These are phyloP conservation scores for Naganishia vaughanmartiniae DNA, from an alignment of 768 basidiomycete genomes.

Conservation along the genomic window DNA sequence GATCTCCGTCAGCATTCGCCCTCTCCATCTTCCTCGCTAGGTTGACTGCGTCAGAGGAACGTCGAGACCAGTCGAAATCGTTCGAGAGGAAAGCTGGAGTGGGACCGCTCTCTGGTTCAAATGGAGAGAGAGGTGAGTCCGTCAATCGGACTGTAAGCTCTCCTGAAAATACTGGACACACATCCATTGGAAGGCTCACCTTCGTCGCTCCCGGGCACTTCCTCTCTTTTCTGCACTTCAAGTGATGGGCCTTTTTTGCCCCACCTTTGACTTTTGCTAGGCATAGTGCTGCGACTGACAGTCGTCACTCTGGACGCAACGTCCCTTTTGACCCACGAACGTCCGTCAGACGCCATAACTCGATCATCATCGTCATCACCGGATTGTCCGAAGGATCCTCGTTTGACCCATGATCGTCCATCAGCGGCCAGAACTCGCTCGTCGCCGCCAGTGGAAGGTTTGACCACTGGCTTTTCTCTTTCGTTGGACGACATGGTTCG, in stretches of 20 bases:
- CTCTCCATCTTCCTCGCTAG: background rate
- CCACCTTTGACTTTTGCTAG: background rate
- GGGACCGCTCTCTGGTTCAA: background rate
- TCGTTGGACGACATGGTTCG: background rate
- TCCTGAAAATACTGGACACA: background rate
- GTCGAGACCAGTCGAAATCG: conserved; percentile 6
- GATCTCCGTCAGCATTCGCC: background rate
- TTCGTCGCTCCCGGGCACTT: background rate
- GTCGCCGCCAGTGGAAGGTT: no score
- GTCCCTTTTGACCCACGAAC: background rate
- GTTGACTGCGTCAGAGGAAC: background rate
- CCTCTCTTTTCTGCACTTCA: background rate
- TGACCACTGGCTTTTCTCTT: no score
- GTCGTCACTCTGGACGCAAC: background rate
- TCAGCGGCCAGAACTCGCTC: background rate
- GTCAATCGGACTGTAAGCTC: no score
- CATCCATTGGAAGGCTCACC: background rate
- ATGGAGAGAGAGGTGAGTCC: no score
- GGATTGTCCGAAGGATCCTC: background rate
- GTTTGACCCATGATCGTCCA: background rate
- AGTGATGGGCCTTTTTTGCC: background rate
- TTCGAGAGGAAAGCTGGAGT: background rate
- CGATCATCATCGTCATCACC: background rate
- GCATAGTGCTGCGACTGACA: background rate
- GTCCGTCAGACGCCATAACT: background rate